Evolutionary conservation across 129 eudicot genomes (phyloP).

Genomic region (Helichrysum umbraculigerum): DNA sequence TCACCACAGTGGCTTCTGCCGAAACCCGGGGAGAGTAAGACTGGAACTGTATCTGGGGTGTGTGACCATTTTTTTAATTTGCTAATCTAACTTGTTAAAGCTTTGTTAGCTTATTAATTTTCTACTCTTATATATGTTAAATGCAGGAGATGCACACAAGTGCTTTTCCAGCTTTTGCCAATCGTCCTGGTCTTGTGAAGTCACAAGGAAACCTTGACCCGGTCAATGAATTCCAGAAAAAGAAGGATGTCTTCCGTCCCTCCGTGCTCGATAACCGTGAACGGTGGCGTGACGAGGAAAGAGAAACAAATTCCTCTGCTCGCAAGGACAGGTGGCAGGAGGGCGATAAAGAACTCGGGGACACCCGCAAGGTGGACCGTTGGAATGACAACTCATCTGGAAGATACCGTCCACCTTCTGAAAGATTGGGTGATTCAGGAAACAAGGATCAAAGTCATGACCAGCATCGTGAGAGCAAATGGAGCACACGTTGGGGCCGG

Average conservation of each 20-base stretch:
- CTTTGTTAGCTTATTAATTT: not conserved
- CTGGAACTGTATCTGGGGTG: constrained; percentile 64
- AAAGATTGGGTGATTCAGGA: constrained; percentile 65
- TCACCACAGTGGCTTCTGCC: constrained; percentile 99
- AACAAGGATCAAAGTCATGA: constrained; percentile 56
- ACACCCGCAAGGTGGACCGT: constrained; percentile 66
- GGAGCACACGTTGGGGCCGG: constrained; percentile 96
- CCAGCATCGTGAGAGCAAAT: constrained; percentile 88
- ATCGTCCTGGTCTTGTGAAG: constrained; percentile 44
- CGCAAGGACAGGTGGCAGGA: constrained; percentile 91
- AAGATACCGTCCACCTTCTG: constrained; percentile 57
- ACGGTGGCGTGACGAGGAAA: constrained; percentile 96
- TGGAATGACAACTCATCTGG: constrained; percentile 61
- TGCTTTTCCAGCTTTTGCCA: constrained; percentile 45
- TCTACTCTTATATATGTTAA: not conserved
- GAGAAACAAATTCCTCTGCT: constrained; percentile 63
- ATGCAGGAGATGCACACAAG: constrained; percentile 62
- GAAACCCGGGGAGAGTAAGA: constrained; percentile 81
- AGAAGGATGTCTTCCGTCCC: constrained; percentile 87
- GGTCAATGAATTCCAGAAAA: constrained; percentile 54
- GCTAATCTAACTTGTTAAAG: not conserved
- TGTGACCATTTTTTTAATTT: constrained; percentile 21
- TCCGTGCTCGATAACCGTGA: constrained; percentile 82
- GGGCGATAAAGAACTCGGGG: constrained; percentile 70
- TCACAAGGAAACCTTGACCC: constrained; percentile 55